Conservation (phyloP, 2,329 filamentous ascomycete species). For the Cordyceps militaris region DNA sequence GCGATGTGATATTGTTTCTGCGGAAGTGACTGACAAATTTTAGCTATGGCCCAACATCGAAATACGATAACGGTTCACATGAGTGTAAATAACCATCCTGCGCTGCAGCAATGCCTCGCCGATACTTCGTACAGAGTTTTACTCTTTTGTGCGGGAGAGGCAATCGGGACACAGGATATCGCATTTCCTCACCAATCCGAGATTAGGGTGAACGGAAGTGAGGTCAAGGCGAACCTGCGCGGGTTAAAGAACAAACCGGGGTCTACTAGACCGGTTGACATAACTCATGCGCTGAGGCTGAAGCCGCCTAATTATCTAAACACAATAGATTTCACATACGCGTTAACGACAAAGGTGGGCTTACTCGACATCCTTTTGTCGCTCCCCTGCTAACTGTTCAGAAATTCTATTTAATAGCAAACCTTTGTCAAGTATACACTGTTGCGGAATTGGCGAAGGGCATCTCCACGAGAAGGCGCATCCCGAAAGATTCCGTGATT, state of each 20-base stretch:
- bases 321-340: slow-evolving; percentile 79
- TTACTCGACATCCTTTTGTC: slow-evolving; percentile 17
- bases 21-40: slow-evolving; percentile 27
- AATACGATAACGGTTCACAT: slow-evolving; percentile 41
- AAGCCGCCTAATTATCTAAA: slow-evolving; percentile 63
- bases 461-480: slow-evolving; percentile 61
- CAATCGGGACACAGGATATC: slow-evolving; percentile 62
- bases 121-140: slow-evolving; percentile 65
- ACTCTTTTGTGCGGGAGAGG: slow-evolving; percentile 72
- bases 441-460: slow-evolving; percentile 63
- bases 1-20: neutral
- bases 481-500: slow-evolving; percentile 75
- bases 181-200: slow-evolving; percentile 90
- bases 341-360: slow-evolving; percentile 76
- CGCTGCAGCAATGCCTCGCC: slow-evolving; percentile 47
- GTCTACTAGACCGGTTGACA: slow-evolving; percentile 86
- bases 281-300: slow-evolving; percentile 69
- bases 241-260: slow-evolving; percentile 95
- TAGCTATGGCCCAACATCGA: slow-evolving; percentile 49
- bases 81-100: slow-evolving; percentile 42
- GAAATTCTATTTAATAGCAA: slow-evolving; percentile 67
- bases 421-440: slow-evolving; percentile 66
- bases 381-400: slow-evolving; percentile 24
- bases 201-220: slow-evolving; percentile 79
- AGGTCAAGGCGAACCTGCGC: slow-evolving; percentile 87